Evolutionary conservation across 805 yeast species (phyloP), one percentile per base, ranked within the genome.

Genomic region (Metschnikowia cerradonensis): DNA sequence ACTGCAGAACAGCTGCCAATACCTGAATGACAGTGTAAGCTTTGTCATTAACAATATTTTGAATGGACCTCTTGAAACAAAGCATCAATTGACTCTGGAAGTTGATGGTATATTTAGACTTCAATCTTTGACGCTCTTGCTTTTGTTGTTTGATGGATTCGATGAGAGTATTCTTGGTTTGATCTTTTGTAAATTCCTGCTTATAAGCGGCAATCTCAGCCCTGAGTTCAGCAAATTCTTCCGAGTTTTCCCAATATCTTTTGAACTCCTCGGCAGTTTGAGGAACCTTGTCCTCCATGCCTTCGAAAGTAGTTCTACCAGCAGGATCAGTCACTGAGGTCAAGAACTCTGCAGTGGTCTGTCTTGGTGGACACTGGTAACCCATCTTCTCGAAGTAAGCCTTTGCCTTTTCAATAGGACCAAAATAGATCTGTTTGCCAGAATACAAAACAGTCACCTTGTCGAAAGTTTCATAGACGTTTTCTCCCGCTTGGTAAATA

Each of bases 311-410:
- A 51, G 58, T 67, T 62, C 90, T 75, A 47, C 84, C 90, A 5
- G 70, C 68, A 7, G 89, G 88, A 63, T 83, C 86, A 8, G 90
- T 83, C 11, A 84, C 74, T 1, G 88, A 81, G 1, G 89, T 84
- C 59, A 84, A 67, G 62, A 83, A 85, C 61, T 85, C 90, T 13
- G 89, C 86, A 14, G 88, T 81, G 2, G 86, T 77, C 68, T 83
- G 88, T 59, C 90, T 75, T 6, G 78, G 70, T 20, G 86, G 87
- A 54, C 84, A 81, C 36, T 70, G 65, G 58, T 72, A 86, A 19
- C 91, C 91, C 86, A 86, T 80, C 19, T 72, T 71, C 54, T 75
- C 76, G 61, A 86, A 86, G 63, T 78, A 86, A 26, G 68, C 65
- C 56, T 78, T 79, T 6, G 86, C 89, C 36, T 72, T 66, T 1